phyloP scores from a whole-genome alignment of 495 filamentous ascomycete genomes.

The Baudoinia panamericana region DNA sequence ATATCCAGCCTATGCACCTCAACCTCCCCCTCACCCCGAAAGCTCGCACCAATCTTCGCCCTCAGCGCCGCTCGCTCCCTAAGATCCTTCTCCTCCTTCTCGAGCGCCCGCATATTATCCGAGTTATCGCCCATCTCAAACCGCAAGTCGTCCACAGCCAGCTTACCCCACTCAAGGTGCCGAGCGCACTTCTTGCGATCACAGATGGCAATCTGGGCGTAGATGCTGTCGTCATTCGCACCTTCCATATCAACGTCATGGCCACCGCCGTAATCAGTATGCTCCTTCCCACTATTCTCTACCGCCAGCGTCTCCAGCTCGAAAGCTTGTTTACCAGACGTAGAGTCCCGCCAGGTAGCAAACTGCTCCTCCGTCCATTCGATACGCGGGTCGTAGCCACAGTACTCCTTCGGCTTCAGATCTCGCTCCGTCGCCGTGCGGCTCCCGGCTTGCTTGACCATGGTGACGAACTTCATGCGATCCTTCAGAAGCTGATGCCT shows the following conservation, averaged over 20 bases:
- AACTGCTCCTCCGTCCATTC: constrained; percentile 52
- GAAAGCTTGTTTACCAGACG: constrained; percentile 23
- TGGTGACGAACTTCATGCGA: constrained; percentile 28
- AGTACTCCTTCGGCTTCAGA: constrained; percentile 44
- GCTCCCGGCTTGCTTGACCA: constrained; percentile 25
- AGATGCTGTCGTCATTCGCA: constrained; percentile 6
- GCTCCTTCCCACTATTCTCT: not conserved
- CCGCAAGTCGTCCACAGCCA: constrained; percentile 29
- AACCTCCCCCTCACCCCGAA: constrained; percentile 5
- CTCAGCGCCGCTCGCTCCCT: constrained; percentile 23
- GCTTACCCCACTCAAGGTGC: constrained; percentile 30
- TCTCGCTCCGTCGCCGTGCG: constrained; percentile 24
- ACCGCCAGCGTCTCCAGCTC: constrained; percentile 18
- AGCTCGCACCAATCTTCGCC: not conserved
- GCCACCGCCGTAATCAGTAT: no score
- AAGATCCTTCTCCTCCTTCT: constrained; percentile 28
- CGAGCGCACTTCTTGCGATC: constrained; percentile 29
- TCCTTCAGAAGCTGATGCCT: constrained; percentile 28
- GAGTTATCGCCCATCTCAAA: constrained; percentile 28
- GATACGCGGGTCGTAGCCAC: constrained; percentile 50
- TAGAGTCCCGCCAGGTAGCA: constrained; percentile 26
- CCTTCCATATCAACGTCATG: constrained; percentile 8
- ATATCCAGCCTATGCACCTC: constrained; percentile 11
- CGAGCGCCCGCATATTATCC: constrained; percentile 27
- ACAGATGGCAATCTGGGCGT: constrained; percentile 19